Evolutionary conservation across 257 asterid genomes (phyloP).

Genomic region (Solanum virginianum): DNA sequence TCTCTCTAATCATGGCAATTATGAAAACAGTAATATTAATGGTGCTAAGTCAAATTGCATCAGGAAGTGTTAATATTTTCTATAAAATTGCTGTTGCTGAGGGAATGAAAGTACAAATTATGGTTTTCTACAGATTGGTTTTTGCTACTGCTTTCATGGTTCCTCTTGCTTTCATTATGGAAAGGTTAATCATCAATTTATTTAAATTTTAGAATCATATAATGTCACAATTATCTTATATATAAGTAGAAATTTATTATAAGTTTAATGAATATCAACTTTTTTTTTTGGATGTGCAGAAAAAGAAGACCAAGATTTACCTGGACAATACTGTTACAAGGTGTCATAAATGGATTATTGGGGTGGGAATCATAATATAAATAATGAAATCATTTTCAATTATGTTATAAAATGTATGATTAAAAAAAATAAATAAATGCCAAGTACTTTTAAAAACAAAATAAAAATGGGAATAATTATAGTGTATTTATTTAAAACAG

Average conservation of each 20-base stretch:
- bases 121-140: conserved; percentile 14
- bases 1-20: background rate
- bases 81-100: conserved; percentile 16
- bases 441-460: background rate
- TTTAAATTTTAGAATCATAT: background rate
- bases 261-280: background rate
- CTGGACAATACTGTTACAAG: conserved; percentile 25
- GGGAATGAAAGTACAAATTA: conserved; percentile 13
- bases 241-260: background rate
- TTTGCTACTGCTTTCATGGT: conserved; percentile 16
- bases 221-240: background rate
- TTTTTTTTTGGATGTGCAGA: conserved; percentile 25
- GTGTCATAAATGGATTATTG: conserved; percentile 29
- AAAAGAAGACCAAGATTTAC: conserved; percentile 42
- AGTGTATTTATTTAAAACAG: conserved; percentile 9
- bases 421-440: too few relatives aligned
- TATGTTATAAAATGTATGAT: background rate
- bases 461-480: background rate
- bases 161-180: conserved; percentile 21
- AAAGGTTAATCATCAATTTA: background rate
- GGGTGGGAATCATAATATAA: conserved; percentile 24
- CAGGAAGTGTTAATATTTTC: conserved; percentile 11
- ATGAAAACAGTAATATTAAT: conserved; percentile 8
- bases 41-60: conserved; percentile 9
- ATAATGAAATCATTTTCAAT: background rate